These are phyloP conservation scores for Starmerella tilneyi DNA, from an alignment of 805 yeast genomes.

Conservation along the genomic window DNA sequence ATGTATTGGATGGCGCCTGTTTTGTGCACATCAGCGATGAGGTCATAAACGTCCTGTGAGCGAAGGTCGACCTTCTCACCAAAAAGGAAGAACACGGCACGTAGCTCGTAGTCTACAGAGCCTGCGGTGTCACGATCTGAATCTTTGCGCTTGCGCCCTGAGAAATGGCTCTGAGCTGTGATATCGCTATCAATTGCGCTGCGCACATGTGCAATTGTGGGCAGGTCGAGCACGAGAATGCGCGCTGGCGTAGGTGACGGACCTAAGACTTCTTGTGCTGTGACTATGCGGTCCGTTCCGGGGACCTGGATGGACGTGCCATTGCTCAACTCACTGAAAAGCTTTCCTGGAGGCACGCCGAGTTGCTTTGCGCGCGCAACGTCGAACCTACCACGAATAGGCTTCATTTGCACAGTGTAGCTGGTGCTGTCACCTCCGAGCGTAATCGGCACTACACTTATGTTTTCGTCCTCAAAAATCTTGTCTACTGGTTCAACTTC, in stretches of 20 bases:
- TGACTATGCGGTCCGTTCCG: slow-evolving; percentile 31
- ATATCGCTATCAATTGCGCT: slow-evolving; percentile 23
- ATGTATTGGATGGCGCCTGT: slow-evolving; percentile 43
- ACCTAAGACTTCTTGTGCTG: slow-evolving; percentile 64
- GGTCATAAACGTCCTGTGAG: slow-evolving; percentile 10
- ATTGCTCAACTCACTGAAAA: slow-evolving; percentile 48
- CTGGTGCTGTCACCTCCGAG: slow-evolving; percentile 32
- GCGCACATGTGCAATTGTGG: slow-evolving; percentile 40
- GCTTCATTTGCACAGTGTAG: slow-evolving; percentile 56
- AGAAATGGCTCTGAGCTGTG: neutral
- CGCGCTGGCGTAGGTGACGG: slow-evolving; percentile 49
- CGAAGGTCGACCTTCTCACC: slow-evolving; percentile 48
- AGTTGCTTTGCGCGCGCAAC: slow-evolving; percentile 53
- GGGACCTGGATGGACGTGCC: slow-evolving; percentile 44
- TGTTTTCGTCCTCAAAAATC: slow-evolving; percentile 23
- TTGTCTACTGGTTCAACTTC: slow-evolving; percentile 38
- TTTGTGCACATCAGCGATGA: slow-evolving; percentile 37
- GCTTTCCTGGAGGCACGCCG: slow-evolving; percentile 57
- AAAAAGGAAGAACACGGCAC: slow-evolving; percentile 61
- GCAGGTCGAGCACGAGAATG: slow-evolving; percentile 64
- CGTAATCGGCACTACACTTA: slow-evolving; percentile 25
- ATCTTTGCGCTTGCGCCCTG: slow-evolving; percentile 14
- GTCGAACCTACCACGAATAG: slow-evolving; percentile 68
- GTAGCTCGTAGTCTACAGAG: slow-evolving; percentile 29
- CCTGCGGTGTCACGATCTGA: slow-evolving; percentile 6